Evolutionary conservation across 202 grass and related monocot genomes (phyloP).

Genomic region (Carex sylvatica): DNA sequence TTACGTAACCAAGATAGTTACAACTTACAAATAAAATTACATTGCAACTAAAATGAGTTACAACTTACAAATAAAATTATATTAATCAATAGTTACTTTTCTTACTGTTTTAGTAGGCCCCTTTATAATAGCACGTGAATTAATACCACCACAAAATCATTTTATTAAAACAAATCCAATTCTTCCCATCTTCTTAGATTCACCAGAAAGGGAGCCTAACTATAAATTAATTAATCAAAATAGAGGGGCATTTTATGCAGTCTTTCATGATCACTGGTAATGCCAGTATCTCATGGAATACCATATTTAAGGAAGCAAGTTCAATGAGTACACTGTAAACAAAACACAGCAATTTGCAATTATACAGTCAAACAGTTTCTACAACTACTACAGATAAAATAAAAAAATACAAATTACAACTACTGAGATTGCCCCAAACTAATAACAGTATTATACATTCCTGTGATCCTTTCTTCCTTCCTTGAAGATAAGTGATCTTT

Average conservation of each 20-base stretch:
- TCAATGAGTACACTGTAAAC: neutral
- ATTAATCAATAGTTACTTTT: neutral
- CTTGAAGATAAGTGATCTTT: neutral
- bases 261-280: neutral
- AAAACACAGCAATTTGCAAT: slow-evolving; percentile 15
- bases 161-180: neutral
- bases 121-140: neutral
- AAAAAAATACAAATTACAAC: neutral
- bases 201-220: neutral
- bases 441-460: neutral
- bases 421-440: slow-evolving; percentile 4
- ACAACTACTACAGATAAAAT: neutral
- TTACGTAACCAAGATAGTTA: too few relatives aligned
- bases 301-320: neutral
- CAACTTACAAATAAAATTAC: too few relatives aligned
- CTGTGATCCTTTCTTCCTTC: neutral
- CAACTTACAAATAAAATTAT: too few relatives aligned
- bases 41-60: neutral
- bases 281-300: neutral
- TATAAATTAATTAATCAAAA: neutral
- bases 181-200: neutral
- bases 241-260: neutral
- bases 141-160: neutral
- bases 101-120: too few relatives aligned
- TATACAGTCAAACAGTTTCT: neutral